These are phyloP conservation scores for Sungouiozyma intestinalis DNA, from an alignment of 805 yeast species.

Conservation along the genomic window DNA sequence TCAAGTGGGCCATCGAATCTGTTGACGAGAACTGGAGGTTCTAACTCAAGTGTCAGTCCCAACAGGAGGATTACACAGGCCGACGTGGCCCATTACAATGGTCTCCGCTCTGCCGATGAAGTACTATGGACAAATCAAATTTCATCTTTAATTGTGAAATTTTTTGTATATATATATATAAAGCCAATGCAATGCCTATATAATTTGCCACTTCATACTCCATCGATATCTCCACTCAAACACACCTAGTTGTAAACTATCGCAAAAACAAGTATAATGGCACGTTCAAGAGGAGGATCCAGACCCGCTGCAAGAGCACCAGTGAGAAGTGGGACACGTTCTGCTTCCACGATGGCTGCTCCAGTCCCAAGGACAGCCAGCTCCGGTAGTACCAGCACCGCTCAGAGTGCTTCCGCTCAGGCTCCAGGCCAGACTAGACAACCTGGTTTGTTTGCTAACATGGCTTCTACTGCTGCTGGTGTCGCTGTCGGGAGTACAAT, in stretches of 20 bases:
- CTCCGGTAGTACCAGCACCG: slow-evolving; percentile 43
- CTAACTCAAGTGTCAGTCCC: slow-evolving; percentile 39
- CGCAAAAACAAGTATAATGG: slow-evolving; percentile 30
- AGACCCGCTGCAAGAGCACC: slow-evolving; percentile 39
- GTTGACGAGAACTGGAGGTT: slow-evolving; percentile 84
- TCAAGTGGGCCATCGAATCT: slow-evolving; percentile 91
- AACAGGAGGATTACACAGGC: slow-evolving; percentile 26
- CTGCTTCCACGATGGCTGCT: slow-evolving; percentile 70
- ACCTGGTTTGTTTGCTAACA: slow-evolving; percentile 90
- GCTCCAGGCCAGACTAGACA: slow-evolving; percentile 43
- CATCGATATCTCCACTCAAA: too few species aligned
- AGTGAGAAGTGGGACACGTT: slow-evolving; percentile 39
- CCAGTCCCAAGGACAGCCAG: slow-evolving; percentile 41
- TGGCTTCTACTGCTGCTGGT: slow-evolving; percentile 99
- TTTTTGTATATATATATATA: too few species aligned
- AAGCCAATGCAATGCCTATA: too few species aligned
- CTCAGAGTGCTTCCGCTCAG: slow-evolving; percentile 8
- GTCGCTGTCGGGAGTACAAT: slow-evolving; percentile 97
- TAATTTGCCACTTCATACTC: too few species aligned
- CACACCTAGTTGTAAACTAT: too few species aligned
- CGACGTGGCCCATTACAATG: not conserved
- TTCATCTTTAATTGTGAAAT: too few species aligned
- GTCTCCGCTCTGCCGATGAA: not conserved
- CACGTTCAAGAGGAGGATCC: slow-evolving; percentile 33
- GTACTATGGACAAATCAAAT: too few species aligned